Conservation (phyloP, 2,329 filamentous ascomycete species). For the Basipetospora chlamydospora region DNA sequence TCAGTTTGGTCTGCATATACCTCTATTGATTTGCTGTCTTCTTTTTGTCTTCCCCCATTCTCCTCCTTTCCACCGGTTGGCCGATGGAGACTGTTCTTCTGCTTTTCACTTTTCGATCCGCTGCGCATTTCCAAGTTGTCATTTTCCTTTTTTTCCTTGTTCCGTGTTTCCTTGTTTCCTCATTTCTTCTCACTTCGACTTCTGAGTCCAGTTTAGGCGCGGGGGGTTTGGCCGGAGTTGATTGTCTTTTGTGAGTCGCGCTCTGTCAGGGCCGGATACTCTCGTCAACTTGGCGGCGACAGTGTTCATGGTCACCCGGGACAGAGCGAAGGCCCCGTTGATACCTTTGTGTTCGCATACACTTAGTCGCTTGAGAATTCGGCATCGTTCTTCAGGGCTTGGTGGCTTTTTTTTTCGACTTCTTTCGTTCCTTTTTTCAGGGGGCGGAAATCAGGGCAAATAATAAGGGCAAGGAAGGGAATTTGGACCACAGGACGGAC, state of each 20-base stretch:
- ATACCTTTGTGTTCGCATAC: constrained; percentile 5
- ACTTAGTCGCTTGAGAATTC: constrained; percentile 4
- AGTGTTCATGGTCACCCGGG: not conserved
- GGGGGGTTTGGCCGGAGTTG: constrained; percentile 4
- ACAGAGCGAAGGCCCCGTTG: no score
- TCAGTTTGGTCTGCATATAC: constrained; percentile 8
- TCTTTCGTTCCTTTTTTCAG: not conserved
- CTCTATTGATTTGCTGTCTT: constrained; percentile 2
- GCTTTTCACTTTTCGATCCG: not conserved
- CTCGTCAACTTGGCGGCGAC: not conserved
- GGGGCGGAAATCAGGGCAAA: constrained; percentile 1
- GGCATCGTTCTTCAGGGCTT: no score
- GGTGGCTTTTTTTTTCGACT: no score
- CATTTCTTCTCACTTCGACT: not conserved
- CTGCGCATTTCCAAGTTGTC: no score
- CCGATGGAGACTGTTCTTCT: not conserved
- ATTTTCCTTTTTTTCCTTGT: no score
- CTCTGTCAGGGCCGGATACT: no score
- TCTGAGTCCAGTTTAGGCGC: not conserved
- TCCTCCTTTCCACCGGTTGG: not conserved
- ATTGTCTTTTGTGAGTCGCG: constrained; percentile 2
- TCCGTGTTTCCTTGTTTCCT: constrained; percentile 1
- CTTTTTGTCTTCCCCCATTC: not conserved
- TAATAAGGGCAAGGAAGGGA: constrained; percentile 4
- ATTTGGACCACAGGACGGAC: constrained; percentile 5